A percentile compares a stretch with the other conserved stretches of the same genome.
These are phyloP conservation scores for Cylindrotheca closterium DNA, from an alignment of 108 stramenopile genomes.

Conservation along the genomic window DNA sequence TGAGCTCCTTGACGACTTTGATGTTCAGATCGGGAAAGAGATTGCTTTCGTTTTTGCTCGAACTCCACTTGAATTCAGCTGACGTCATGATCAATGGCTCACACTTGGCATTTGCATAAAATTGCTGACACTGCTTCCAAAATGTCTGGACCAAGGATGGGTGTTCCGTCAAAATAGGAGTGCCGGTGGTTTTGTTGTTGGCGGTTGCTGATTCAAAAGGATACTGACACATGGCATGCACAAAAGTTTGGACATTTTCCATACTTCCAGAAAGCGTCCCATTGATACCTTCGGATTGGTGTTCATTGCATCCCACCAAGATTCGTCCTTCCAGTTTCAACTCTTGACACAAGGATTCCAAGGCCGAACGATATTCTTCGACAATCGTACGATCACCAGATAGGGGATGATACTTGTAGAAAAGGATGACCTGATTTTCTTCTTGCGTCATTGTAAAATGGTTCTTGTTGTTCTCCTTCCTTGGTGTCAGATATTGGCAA, in stretches of 20 bases:
- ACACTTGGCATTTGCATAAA: slow-evolving; percentile 38
- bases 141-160: slow-evolving; percentile 27
- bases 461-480: too few species aligned
- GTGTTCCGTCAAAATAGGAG: background rate
- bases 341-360: slow-evolving; percentile 50
- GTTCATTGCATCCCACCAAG: slow-evolving; percentile 59
- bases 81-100: slow-evolving; percentile 40
- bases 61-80: slow-evolving; percentile 73
- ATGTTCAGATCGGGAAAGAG: slow-evolving; percentile 82
- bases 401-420: slow-evolving; percentile 82
- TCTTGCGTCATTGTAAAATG: too few species aligned
- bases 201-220: background rate
- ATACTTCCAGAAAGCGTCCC: slow-evolving; percentile 73
- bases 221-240: slow-evolving; percentile 39
- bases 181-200: background rate
- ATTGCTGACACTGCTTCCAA: slow-evolving; percentile 42
- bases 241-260: slow-evolving; percentile 43
- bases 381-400: slow-evolving; percentile 35
- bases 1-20: slow-evolving; percentile 79
- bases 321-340: slow-evolving; percentile 69
- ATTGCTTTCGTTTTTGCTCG: slow-evolving; percentile 1
- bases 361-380: slow-evolving; percentile 48
- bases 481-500: too few species aligned
- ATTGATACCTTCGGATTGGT: slow-evolving; percentile 78
- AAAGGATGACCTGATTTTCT: slow-evolving; percentile 50